Evolutionary conservation across 306 rosid genomes (phyloP), one percentile per base, ranked within the genome.

Genomic region (Corylus heterophylla): DNA sequence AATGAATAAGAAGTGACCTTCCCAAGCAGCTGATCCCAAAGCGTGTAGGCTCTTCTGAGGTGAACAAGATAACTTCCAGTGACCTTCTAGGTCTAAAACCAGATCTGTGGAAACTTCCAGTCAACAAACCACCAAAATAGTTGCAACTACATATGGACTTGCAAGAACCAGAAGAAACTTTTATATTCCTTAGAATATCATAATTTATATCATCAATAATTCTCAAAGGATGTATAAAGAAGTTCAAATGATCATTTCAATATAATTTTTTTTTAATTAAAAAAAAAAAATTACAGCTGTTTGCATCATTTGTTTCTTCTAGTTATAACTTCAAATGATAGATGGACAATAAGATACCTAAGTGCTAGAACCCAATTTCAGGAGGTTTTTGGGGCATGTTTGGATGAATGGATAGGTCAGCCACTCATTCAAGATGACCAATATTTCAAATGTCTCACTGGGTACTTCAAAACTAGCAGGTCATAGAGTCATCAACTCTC

Each of bases 11-110:
- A 11, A 68, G 72, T 83, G 71, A 94, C 98, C 98, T 94, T 89
- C 98, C 98, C 79, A 95, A 86, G 83, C 98, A 95, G 86, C 98
- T 67, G 80, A 95, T 89, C 73, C 97, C 98, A 86, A 89, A 95
- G 82, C 97, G 96, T 29, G 98, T 90, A 39, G 98, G 98, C 84
- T 95, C 98, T 89, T 95, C 98, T 17, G 98, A 95, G 69, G 98
- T 95, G 89, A 95, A 95, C 80, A 82, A 75, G 80, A 95, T 88
- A 83, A 92, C 86, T 85, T 92, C 98, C 83, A 95, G 84, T 1
- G 98, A 82, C 79, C 92, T 84, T 78, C 68, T 91, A 61, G 98
- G 98, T 79, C 86, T 90, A 74, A 92, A 92, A 17, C 98, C 97
- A 14, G 92, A 86, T 89, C 98, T 95, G 90, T 66, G 10, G 80